Conservation (phyloP, 805 yeast species). For the Saccharomycodes ludwigii region DNA sequence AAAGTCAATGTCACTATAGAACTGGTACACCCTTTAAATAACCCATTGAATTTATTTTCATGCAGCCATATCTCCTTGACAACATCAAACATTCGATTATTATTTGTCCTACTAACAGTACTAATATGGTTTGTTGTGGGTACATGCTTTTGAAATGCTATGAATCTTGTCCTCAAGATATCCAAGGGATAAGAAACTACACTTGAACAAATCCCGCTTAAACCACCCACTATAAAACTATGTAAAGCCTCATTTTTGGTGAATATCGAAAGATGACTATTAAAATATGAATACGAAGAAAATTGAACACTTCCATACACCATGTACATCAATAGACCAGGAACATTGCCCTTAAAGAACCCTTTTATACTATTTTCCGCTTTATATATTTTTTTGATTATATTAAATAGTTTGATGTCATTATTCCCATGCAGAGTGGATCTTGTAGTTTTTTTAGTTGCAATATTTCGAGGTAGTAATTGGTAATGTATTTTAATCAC, state of each 20-base stretch:
- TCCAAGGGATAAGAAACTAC: constrained; percentile 78
- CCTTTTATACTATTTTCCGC: constrained; percentile 68
- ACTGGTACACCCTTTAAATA: constrained; percentile 36
- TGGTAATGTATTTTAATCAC: constrained; percentile 22
- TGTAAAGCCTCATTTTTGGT: constrained; percentile 15
- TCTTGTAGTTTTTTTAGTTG: no score
- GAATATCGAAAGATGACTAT: constrained; percentile 28
- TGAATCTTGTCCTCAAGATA: constrained; percentile 74
- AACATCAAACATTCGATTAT: constrained; percentile 19
- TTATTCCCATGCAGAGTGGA: no score
- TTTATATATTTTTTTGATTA: constrained; percentile 33
- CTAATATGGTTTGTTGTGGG: no score
- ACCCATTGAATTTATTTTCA: constrained; percentile 32
- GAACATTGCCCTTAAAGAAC: constrained; percentile 93
- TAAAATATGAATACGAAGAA: constrained; percentile 49
- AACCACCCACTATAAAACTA: constrained; percentile 50
- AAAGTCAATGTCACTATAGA: constrained; percentile 53
- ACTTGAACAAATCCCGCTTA: constrained; percentile 70
- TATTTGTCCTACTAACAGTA: no score
- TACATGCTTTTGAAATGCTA: constrained; percentile 36
- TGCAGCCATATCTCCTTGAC: constrained; percentile 21
- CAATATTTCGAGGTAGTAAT: constrained; percentile 11
- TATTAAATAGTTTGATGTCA: constrained; percentile 9
- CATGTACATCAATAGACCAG: constrained; percentile 80
- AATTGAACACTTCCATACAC: constrained; percentile 82